Evolutionary conservation across 495 filamentous ascomycete species (phyloP), one percentile per base, ranked within the genome.

Genomic region (Bombardia bombarda): DNA sequence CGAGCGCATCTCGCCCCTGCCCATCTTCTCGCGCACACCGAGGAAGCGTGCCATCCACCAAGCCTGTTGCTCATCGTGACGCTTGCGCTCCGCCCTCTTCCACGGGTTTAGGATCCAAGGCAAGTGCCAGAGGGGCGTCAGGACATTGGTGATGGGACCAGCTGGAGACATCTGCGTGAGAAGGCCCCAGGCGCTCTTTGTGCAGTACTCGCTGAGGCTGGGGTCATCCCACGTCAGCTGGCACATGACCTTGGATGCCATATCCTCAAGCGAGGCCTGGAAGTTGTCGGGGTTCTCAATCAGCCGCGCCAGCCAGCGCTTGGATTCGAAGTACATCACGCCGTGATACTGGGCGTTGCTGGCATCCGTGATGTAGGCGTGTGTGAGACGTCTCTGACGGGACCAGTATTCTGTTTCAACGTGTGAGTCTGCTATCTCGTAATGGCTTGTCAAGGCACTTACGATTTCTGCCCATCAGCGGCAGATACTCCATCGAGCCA

Each of bases 101-200:
- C 65, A 68, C 5, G 65, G 65, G 41, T 68, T 68, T 6, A 68
- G 41, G 14, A 49, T 25, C 42, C 28, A 31, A 7, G 65, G 65
- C 7, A 68, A 38, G 38, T 68, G 56, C 65, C 65, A 68, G 0
- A 68, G 48, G 3, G 62, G 63, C 3, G 65, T 66, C 23, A 68
- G 13, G 7, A 67, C 58, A 30, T 68, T 68, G 37, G 63, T 67
- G 32, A 68, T 64, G n/a, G 65, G 65, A 0, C 65, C 65, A 10
- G 63, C 63, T 1, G 63, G 63, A 5, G 65, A 68, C 65, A 68
- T 68, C 37, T 68, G 65, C 5, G 42, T 59, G 12, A 68, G 45
- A 3, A 67, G 55, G 2, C 62, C 63, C 60, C 55, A 66, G 3
- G 65, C 65, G 28, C 55, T 55, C 28, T 53, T 55, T n/a, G 54